Evolutionary conservation across 2,329 filamentous ascomycete species (phyloP).

Genomic region (Aspergillus novofumigatus): DNA sequence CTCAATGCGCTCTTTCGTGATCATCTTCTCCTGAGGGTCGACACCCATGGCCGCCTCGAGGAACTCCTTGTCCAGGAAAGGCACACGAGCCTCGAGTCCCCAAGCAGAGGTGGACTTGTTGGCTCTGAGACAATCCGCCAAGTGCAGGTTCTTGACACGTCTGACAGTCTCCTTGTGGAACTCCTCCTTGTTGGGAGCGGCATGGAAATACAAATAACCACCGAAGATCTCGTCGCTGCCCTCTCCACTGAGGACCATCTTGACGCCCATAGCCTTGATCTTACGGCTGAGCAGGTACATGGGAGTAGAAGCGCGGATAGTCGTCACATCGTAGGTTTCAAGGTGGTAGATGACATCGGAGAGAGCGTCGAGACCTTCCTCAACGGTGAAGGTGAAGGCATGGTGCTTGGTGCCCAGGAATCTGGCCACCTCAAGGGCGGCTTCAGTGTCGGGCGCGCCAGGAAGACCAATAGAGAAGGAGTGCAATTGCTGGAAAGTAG

Average conservation of each 20-base stretch:
- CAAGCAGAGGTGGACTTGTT: slow-evolving; percentile 99
- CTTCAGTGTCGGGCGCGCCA: slow-evolving; percentile 85
- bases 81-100: slow-evolving; percentile 96
- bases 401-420: slow-evolving; percentile 98
- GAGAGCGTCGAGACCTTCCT: slow-evolving; percentile 93
- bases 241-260: slow-evolving; percentile 98
- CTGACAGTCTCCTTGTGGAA: slow-evolving; percentile 95
- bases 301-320: slow-evolving; percentile 94
- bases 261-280: slow-evolving; percentile 99
- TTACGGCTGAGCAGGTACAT: slow-evolving; percentile 98
- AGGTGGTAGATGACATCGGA: slow-evolving; percentile 98
- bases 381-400: slow-evolving; percentile 95
- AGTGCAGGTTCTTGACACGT: slow-evolving; percentile 91
- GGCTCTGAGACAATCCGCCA: slow-evolving; percentile 92
- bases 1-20: slow-evolving; percentile 82
- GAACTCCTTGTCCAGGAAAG: slow-evolving; percentile 97
- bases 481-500: slow-evolving; percentile 90
- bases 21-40: slow-evolving; percentile 93
- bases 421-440: slow-evolving; percentile 87
- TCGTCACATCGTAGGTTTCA: slow-evolving; percentile 97
- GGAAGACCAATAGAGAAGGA: slow-evolving; percentile 98
- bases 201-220: slow-evolving; percentile 98
- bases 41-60: slow-evolving; percentile 89
- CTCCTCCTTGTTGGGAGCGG: slow-evolving; percentile 81
- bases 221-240: slow-evolving; percentile 98